Evolutionary conservation across 257 asterid species (phyloP).

Genomic region (Solanum medicagineum): DNA sequence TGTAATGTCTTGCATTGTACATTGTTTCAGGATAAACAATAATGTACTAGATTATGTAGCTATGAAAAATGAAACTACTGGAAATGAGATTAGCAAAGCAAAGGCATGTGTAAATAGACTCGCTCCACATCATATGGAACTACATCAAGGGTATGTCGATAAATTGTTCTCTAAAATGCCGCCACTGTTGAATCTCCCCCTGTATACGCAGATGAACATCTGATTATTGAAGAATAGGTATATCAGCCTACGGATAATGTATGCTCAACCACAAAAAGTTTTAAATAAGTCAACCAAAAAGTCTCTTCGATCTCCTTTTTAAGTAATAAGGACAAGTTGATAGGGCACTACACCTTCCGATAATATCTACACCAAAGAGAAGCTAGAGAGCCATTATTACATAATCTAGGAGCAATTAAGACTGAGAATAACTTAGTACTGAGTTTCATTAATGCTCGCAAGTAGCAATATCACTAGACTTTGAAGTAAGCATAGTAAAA

Average conservation of each 20-base stretch:
- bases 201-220: background rate
- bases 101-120: background rate
- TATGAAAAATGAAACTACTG: background rate
- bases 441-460: background rate
- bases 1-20: background rate
- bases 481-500: background rate
- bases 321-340: background rate
- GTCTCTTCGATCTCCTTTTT: background rate
- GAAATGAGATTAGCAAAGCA: background rate
- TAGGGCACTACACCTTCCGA: background rate
- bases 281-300: background rate
- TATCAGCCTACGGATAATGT: background rate
- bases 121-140: background rate
- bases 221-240: background rate
- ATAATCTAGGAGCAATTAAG: background rate
- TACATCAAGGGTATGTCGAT: background rate
- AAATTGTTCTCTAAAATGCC: background rate
- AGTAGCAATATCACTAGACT: background rate
- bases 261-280: background rate
- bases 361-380: background rate
- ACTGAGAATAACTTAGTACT: background rate
- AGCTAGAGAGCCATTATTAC: background rate
- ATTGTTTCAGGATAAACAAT: background rate
- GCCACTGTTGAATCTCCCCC: background rate
- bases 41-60: background rate